Base-by-base conservation (phyloP, 2,329 filamentous ascomycete genomes). In the Fusarium marasasianum region DNA sequence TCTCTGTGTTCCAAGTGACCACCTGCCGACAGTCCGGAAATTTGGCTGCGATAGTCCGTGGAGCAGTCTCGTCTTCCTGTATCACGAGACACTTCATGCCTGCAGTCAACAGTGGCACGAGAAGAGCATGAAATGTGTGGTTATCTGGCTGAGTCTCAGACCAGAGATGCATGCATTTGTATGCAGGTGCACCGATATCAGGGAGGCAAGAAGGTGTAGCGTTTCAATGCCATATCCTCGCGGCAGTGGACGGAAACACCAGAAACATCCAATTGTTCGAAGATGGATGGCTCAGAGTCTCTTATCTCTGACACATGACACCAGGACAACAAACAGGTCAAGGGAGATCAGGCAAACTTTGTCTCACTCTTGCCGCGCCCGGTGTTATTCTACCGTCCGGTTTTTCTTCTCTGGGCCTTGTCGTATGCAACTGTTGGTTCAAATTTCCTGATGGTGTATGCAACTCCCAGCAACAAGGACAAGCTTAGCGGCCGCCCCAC, bases 401-500 rank as follows among this genome's bases (percentile, higher is more conserved):
- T 68, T 59, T 67, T 69, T 56, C 62, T 69, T 61, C 50, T 66
- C 66, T 73, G 40, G 57, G 71, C 58, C 55, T 71, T 68, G 67
- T 74, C 58, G 61, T 66, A 57, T 71, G 54, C 56, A 69, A 31
- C 64, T 57, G 71, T 70, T 70, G 66, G 67, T 58, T 48, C 66
- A 69, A 70, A 71, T 70, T 47, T 53, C 26, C 66, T 70, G 66
- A 66, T 70, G 60, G 58, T 64, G 63, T 74, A 75, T 75, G 73
- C 73, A 75, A 61, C 69, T 69, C 45, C 50, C 53, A 73, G 70
- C 50, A 67, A 67, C 58, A 69, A 55, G 48, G 48, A 56, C 65
- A 69, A 56, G 26, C 66, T 66, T 67, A 38, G 43, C 29, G 57
- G 29, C 33, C 24, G 65, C 76, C 77, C 77, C 77, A 78, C 77